Evolutionary conservation across 179 eudicot species (phyloP).

Genomic region (Beta lomatogona): DNA sequence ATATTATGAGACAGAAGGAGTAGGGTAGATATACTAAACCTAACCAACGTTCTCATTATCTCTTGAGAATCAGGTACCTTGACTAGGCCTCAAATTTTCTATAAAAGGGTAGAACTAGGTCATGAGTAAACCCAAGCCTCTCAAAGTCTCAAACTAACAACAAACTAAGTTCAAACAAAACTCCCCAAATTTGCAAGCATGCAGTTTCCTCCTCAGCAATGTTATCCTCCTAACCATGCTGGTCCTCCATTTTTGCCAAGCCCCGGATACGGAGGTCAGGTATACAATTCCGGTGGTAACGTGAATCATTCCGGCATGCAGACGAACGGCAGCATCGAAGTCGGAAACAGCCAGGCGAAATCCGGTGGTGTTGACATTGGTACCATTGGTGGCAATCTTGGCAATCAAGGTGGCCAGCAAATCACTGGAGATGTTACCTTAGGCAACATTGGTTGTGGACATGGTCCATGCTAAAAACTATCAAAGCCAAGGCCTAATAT

Average conservation of each 20-base stretch:
- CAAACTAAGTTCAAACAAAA: neutral
- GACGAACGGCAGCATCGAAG: slow-evolving; percentile 15
- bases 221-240: neutral
- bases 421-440: neutral
- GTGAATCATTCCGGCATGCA: slow-evolving; percentile 19
- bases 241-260: no score
- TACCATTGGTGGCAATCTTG: slow-evolving; percentile 20
- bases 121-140: neutral
- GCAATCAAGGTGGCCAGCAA: slow-evolving; percentile 12
- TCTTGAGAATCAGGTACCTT: neutral
- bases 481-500: neutral
- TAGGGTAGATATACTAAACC: no score
- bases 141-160: neutral
- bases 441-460: neutral
- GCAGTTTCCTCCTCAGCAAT: neutral
- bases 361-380: slow-evolving; percentile 16
- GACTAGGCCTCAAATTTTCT: neutral
- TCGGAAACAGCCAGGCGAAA: slow-evolving; percentile 9
- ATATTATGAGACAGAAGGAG: no score
- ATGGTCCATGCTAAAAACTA: neutral
- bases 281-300: slow-evolving; percentile 24
- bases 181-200: neutral
- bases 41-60: no score
- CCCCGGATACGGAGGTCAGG: neutral
- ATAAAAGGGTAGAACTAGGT: slow-evolving; percentile 3